These are phyloP conservation scores for Bondarzewia mesenterica DNA, from an alignment of 1,284 basidiomycete species.

Conservation along the genomic window DNA sequence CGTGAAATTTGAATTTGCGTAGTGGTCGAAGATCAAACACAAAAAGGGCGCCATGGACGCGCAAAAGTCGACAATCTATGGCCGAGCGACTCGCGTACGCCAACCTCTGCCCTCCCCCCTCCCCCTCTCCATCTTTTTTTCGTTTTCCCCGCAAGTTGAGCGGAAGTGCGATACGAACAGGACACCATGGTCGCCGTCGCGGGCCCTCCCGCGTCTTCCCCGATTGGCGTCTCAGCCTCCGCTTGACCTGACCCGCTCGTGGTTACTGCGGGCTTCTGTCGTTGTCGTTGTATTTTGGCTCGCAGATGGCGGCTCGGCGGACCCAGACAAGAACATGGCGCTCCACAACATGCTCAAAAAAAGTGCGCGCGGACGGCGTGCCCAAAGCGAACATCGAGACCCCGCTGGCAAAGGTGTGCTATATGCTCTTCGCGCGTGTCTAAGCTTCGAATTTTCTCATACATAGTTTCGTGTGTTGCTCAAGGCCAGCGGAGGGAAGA, in stretches of 20 bases:
- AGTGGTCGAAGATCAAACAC: constrained; percentile 89
- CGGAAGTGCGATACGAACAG: constrained; percentile 27
- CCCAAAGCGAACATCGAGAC: constrained; percentile 75
- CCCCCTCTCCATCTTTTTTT: neutral
- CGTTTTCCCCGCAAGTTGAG: neutral
- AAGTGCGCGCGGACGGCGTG: constrained; percentile 58
- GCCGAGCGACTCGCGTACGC: constrained; percentile 52
- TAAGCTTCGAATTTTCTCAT: neutral
- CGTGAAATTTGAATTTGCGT: neutral
- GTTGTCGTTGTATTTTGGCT: neutral
- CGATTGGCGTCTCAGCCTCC: neutral
- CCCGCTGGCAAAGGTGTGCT: constrained; percentile 55
- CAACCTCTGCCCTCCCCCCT: neutral
- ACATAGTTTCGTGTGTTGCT: constrained; percentile 6
- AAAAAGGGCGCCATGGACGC: constrained; percentile 70
- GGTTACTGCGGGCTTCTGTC: neutral
- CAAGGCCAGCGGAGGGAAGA: constrained; percentile 45
- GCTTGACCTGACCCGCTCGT: too few species aligned
- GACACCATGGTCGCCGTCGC: constrained; percentile 58
- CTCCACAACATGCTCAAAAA: constrained; percentile 55
- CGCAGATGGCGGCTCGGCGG: constrained; percentile 55
- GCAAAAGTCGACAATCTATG: constrained; percentile 53
- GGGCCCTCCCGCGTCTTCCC: neutral
- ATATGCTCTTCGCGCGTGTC: neutral
- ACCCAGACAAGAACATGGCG: constrained; percentile 56